Percentiles rank a stretch among this genome's conserved stretches.
phyloP scores from a whole-genome alignment of 2,329 filamentous ascomycete species.

The Aureobasidium sp. region DNA sequence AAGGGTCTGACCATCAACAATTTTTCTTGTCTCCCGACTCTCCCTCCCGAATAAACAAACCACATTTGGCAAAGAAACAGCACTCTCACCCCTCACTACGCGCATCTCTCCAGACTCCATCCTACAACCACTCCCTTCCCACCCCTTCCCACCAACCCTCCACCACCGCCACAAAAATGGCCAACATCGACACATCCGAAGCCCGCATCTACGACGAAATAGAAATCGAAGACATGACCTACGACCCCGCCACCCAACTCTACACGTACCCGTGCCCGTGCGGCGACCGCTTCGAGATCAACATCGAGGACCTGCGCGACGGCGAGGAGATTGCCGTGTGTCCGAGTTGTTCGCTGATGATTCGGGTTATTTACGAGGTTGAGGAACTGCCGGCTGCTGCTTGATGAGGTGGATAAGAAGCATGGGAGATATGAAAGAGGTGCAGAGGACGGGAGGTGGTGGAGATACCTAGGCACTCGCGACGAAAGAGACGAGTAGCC shows the following conservation, averaged over 20 bases:
- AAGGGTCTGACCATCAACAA: too few species aligned
- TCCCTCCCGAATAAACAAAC: not conserved
- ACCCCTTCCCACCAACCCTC: too few species aligned
- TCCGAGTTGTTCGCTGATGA: conserved; percentile 95
- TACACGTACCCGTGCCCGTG: conserved; percentile 97
- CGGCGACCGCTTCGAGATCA: conserved; percentile 92
- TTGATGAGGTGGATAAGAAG: conserved; percentile 23
- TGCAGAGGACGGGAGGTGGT: not conserved
- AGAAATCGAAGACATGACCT: conserved; percentile 66
- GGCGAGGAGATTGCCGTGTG: conserved; percentile 94
- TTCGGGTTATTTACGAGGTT: conserved; percentile 82
- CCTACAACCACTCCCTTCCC: too few species aligned
- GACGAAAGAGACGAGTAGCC: too few species aligned
- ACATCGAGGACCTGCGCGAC: conserved; percentile 73
- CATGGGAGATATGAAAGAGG: not conserved
- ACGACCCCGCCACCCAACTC: conserved; percentile 68
- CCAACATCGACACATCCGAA: not conserved
- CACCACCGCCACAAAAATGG: not conserved
- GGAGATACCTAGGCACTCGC: too few species aligned
- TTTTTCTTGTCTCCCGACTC: not conserved
- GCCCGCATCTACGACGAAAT: not conserved
- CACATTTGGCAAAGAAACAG: too few species aligned
- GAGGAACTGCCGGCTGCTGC: conserved; percentile 36
- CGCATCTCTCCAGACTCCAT: too few species aligned
- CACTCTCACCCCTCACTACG: too few species aligned